Evolutionary conservation across 1,139 yeast genomes (phyloP), one percentile per base, ranked within the genome.

Genomic region (Kazachstania sp.): DNA sequence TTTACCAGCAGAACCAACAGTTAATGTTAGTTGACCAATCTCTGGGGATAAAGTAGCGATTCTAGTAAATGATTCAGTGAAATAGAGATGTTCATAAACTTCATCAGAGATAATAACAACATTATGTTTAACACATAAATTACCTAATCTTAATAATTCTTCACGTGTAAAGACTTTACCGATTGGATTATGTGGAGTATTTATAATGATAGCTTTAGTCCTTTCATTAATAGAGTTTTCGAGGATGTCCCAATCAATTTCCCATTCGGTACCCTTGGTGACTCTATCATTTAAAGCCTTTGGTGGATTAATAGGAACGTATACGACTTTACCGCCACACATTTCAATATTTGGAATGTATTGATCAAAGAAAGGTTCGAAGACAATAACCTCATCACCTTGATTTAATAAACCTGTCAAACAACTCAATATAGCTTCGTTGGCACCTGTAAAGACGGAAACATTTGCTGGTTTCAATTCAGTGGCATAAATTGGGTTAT

Each of bases 1-100:
- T 68, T 92, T 92, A 51, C 98, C 98, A 6, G 97, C 98, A 30
- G 96, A 86, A 0, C 97, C 97, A 18, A 92, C 95, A 6, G 97
- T 83, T 49, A 92, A 71, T 0, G 97, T 86, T 58, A 92, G 72
- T 48, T 79, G 78, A 29, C 79, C 82, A 51, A 88, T 77, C 59
- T 87, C 95, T 3, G 90, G 88, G 5, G 81, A 71, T 48, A 92
- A 70, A 2, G 86, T 78, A 2, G 97, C 95, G 45, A 95, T 85
- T 61, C 97, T 77, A 7, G 90, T 81, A 68, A 90, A 88, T 2
- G 67, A 68, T 7, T 73, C 71, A 1, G 77, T 71, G 65, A 80
- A 92, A 69, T 79, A 86, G 57, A 92, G 75, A 60, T 94, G 81
- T 60, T 92, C 98, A 65, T 92, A 92, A 29, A 92, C 98, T 67